Percentiles rank a stretch among this genome's conserved stretches.
phyloP scores from a whole-genome alignment of 1,139 yeast genomes.

The Petasospora fabianii region DNA sequence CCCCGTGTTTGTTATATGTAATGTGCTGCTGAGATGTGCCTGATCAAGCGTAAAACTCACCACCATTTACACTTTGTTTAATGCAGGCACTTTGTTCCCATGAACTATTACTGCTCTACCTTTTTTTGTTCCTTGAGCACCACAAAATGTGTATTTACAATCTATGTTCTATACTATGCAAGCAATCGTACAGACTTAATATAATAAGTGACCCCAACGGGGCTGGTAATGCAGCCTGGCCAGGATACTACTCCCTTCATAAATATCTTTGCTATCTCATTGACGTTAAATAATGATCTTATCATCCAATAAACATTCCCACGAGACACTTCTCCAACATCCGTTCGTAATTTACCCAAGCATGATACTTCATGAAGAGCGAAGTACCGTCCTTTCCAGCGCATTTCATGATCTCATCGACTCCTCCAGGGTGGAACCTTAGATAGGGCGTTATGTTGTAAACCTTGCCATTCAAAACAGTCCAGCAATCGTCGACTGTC shows the following conservation, averaged over 20 bases:
- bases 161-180: background rate
- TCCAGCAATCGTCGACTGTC: constrained; percentile 73
- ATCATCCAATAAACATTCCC: constrained; percentile 45
- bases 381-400: constrained; percentile 85
- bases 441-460: constrained; percentile 82
- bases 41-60: too few relatives aligned
- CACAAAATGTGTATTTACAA: background rate
- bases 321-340: constrained; percentile 75
- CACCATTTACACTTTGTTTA: too few relatives aligned
- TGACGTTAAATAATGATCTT: constrained; percentile 1
- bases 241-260: too few relatives aligned
- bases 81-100: too few relatives aligned
- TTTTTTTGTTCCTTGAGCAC: background rate
- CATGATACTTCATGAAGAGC: constrained; percentile 76
- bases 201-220: too few relatives aligned
- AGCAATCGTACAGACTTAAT: background rate
- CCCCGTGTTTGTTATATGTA: background rate
- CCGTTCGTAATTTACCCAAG: constrained; percentile 87
- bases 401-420: constrained; percentile 66
- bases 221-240: too few relatives aligned
- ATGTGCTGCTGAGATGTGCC: too few relatives aligned
- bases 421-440: constrained; percentile 92
- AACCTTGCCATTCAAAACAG: constrained; percentile 73
- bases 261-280: too few relatives aligned
- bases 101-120: background rate